Conservation (phyloP, 208 protist species). For the Leishmania tarentolae region DNA sequence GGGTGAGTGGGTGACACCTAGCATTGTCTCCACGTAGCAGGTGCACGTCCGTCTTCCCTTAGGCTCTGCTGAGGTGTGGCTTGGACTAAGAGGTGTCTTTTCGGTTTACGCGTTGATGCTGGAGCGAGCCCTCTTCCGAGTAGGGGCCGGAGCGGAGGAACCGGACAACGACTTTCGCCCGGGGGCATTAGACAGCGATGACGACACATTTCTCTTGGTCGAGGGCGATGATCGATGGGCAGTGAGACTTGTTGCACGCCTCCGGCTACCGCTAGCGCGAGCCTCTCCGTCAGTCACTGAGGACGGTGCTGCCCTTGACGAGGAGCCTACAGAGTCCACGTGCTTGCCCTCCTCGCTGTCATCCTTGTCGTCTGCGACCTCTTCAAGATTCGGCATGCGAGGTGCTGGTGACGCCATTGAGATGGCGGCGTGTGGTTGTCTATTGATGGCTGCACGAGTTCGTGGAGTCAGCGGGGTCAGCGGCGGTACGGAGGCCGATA, state of each 20-base stretch:
- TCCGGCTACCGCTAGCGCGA: not conserved
- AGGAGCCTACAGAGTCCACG: not conserved
- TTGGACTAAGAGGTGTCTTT: not conserved
- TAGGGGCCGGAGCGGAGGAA: not conserved
- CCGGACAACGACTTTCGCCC: not conserved
- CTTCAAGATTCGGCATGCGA: slow-evolving; percentile 3
- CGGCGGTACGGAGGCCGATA: not conserved
- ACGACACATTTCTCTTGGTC: not conserved
- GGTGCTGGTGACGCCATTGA: slow-evolving; percentile 13
- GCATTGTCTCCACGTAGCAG: not conserved
- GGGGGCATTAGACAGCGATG: not conserved
- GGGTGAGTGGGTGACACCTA: not conserved
- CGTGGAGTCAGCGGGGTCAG: slow-evolving; percentile 9
- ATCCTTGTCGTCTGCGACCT: not conserved
- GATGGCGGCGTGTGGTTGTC: not conserved
- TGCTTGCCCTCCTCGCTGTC: not conserved
- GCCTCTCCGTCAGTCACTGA: not conserved
- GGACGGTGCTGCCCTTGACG: not conserved
- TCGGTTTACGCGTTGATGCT: not conserved
- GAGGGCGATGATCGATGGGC: not conserved
- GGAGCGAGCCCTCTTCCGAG: not conserved
- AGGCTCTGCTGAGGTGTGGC: not conserved
- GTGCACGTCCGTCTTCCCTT: not conserved
- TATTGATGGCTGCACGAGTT: not conserved
- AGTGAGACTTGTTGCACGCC: not conserved